phyloP scores from a whole-genome alignment of 805 yeast genomes.

The Huiozyma sinensis region DNA sequence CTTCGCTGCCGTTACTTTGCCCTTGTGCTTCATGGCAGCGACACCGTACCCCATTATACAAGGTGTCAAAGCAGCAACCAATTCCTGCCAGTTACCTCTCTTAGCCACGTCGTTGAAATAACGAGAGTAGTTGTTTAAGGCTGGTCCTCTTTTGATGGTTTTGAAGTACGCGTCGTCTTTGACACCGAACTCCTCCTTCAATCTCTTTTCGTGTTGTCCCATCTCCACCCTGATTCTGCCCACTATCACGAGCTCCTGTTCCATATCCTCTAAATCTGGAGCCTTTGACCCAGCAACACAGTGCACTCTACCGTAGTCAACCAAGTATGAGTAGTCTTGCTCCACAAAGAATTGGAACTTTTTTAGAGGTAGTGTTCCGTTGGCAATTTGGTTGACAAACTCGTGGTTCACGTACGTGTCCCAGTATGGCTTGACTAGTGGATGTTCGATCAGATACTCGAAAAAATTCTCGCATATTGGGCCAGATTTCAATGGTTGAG shows the following conservation, averaged over 20 bases:
- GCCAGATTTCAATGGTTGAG: not conserved
- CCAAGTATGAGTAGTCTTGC: conserved; percentile 58
- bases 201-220: conserved; percentile 42
- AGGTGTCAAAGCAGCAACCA: conserved; percentile 61
- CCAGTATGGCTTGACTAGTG: conserved; percentile 47
- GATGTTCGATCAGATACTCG: conserved; percentile 45
- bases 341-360: conserved; percentile 39
- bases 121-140: conserved; percentile 50
- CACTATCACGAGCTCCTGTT: conserved; percentile 40
- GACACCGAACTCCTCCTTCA: conserved; percentile 30
- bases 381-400: conserved; percentile 47
- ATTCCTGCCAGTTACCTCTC: conserved; percentile 48
- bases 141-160: conserved; percentile 39
- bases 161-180: conserved; percentile 36
- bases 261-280: conserved; percentile 40
- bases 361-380: conserved; percentile 37
- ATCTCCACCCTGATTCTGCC: conserved; percentile 45
- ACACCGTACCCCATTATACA: conserved; percentile 62
- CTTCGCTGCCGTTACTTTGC: conserved; percentile 21
- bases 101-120: conserved; percentile 47
- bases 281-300: conserved; percentile 55
- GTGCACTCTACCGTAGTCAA: conserved; percentile 56
- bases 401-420: conserved; percentile 45
- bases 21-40: conserved; percentile 35
- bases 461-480: conserved; percentile 25